Conservation (phyloP, 345 rosid genomes). For the Brassica cretica region DNA sequence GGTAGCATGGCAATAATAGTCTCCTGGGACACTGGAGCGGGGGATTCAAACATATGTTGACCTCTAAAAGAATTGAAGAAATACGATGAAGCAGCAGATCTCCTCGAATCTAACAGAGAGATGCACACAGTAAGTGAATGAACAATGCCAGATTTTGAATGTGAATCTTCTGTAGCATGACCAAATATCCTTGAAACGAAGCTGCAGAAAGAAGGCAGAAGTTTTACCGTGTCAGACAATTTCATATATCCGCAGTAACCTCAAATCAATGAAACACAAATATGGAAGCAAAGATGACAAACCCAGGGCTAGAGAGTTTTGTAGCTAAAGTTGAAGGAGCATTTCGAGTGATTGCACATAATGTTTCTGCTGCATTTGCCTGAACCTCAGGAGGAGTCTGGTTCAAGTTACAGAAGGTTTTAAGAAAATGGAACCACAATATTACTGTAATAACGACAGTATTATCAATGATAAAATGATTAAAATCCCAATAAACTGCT, state of each 20-base stretch:
- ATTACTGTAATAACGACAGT: neutral
- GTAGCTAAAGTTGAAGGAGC: slow-evolving; percentile 79
- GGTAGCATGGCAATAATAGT: slow-evolving; percentile 94
- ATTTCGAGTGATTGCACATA: slow-evolving; percentile 76
- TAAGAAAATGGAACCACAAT: slow-evolving; percentile 10
- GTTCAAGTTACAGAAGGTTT: slow-evolving; percentile 33
- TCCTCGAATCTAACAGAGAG: slow-evolving; percentile 84
- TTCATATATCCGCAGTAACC: slow-evolving; percentile 6
- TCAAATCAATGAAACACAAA: slow-evolving; percentile 18
- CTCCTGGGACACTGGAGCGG: slow-evolving; percentile 76
- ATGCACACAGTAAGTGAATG: slow-evolving; percentile 82
- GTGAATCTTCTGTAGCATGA: slow-evolving; percentile 79
- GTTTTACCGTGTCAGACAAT: slow-evolving; percentile 13
- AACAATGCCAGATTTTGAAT: slow-evolving; percentile 83
- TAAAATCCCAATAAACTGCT: neutral
- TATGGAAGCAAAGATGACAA: slow-evolving; percentile 30
- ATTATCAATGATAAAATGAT: slow-evolving; percentile 9
- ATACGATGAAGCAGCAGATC: slow-evolving; percentile 56
- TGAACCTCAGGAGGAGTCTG: slow-evolving; percentile 90
- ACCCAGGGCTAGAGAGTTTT: slow-evolving; percentile 77
- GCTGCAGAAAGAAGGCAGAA: slow-evolving; percentile 47
- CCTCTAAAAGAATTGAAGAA: slow-evolving; percentile 80
- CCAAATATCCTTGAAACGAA: slow-evolving; percentile 76
- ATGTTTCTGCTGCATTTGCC: slow-evolving; percentile 89
- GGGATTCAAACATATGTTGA: slow-evolving; percentile 78